Percentiles rank a stretch among this genome's conserved stretches.
These are phyloP conservation scores for Paraleonurus japonicus DNA, from an alignment of 257 asterid species.

Conservation along the genomic window DNA sequence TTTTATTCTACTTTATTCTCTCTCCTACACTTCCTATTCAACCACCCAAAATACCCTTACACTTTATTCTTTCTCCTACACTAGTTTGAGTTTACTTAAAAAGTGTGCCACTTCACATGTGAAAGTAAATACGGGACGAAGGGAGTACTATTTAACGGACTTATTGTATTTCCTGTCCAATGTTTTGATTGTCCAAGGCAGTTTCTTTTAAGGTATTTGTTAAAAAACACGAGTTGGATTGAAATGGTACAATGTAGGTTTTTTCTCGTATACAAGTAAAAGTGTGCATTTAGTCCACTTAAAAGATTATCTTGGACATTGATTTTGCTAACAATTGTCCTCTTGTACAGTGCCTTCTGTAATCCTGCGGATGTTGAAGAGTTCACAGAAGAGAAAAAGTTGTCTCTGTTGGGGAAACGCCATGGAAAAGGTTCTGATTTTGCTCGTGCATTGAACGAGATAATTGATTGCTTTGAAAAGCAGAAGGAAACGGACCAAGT, in stretches of 20 bases:
- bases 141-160: too few species aligned
- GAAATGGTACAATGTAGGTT: background rate
- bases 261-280: background rate
- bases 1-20: too few species aligned
- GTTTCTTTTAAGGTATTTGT: background rate
- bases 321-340: slow-evolving; percentile 15
- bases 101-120: too few species aligned
- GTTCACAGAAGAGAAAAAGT: slow-evolving; percentile 86
- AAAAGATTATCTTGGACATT: background rate
- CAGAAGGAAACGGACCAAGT: slow-evolving; percentile 52
- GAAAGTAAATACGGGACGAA: too few species aligned
- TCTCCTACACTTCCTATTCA: too few species aligned
- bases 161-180: background rate
- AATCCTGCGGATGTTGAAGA: slow-evolving; percentile 90
- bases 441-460: slow-evolving; percentile 76
- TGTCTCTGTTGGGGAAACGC: slow-evolving; percentile 69
- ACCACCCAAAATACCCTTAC: too few species aligned
- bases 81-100: too few species aligned
- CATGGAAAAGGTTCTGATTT: slow-evolving; percentile 92
- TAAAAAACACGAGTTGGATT: background rate
- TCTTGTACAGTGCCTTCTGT: slow-evolving; percentile 74
- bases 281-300: background rate
- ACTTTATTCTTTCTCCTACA: too few species aligned
- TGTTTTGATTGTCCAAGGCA: background rate
- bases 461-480: slow-evolving; percentile 70